A percentile compares a stretch with the other conserved stretches of the same genome.
Evolutionary conservation across 2,329 filamentous ascomycete genomes (phyloP).

Genomic region (Xylaria hypoxylon): DNA sequence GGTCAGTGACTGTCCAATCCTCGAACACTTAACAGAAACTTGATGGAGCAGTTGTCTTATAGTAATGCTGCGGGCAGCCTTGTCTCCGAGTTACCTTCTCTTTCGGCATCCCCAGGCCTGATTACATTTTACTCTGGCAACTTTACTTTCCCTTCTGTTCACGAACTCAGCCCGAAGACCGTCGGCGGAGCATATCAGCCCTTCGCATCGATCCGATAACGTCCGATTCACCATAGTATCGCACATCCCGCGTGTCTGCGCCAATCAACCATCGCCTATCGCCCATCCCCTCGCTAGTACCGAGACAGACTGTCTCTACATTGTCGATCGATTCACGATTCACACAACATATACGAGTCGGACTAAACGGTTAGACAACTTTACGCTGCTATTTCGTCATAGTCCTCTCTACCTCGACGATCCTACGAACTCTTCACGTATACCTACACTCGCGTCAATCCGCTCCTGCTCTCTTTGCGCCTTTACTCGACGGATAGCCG

Average conservation of each 20-base stretch:
- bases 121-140: constrained; percentile 17
- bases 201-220: neutral
- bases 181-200: neutral
- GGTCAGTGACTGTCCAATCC: constrained; percentile 26
- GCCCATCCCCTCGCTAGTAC: constrained; percentile 10
- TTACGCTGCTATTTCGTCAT: neutral
- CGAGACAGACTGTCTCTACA: constrained; percentile 4
- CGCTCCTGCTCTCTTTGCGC: neutral
- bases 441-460: neutral
- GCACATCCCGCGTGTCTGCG: constrained; percentile 10
- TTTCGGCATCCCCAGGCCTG: constrained; percentile 10
- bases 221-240: neutral
- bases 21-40: constrained; percentile 24
- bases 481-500: constrained; percentile 3
- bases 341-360: constrained; percentile 1
- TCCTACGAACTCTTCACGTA: neutral
- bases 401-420: neutral
- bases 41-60: constrained; percentile 15
- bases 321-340: neutral
- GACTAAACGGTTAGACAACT: neutral
- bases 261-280: constrained; percentile 7
- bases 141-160: neutral
- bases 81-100: constrained; percentile 31
- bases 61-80: constrained; percentile 38
- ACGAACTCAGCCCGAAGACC: neutral